phyloP scores from a whole-genome alignment of 495 filamentous ascomycete species.

The Tuber melanosporum region DNA sequence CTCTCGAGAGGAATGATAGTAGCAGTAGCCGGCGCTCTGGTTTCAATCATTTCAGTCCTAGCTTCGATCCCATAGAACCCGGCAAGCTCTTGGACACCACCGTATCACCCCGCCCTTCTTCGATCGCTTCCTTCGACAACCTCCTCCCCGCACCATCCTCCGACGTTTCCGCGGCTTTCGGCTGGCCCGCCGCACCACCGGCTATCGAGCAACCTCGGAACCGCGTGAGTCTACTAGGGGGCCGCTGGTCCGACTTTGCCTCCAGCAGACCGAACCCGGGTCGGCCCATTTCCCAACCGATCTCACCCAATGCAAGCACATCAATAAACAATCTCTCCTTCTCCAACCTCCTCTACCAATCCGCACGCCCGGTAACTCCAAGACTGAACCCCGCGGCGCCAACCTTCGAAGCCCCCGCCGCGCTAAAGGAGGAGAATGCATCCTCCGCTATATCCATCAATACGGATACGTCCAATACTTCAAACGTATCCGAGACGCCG shows the following conservation, averaged over 20 bases:
- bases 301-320: slow-evolving; percentile 23
- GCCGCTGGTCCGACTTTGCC: slow-evolving; percentile 50
- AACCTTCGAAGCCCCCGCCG: slow-evolving; percentile 33
- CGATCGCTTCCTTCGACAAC: slow-evolving; percentile 69
- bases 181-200: slow-evolving; percentile 51
- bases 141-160: slow-evolving; percentile 69
- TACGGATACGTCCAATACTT: slow-evolving; percentile 25
- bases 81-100: slow-evolving; percentile 53
- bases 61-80: slow-evolving; percentile 55
- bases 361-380: slow-evolving; percentile 26
- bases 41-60: slow-evolving; percentile 59
- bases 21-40: slow-evolving; percentile 32
- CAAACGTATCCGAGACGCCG: slow-evolving; percentile 19
- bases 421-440: neutral
- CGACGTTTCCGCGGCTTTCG: slow-evolving; percentile 60
- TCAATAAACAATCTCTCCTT: slow-evolving; percentile 19
- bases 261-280: slow-evolving; percentile 7
- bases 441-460: slow-evolving; percentile 26
- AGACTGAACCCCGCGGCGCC: slow-evolving; percentile 40
- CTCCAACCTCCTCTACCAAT: neutral
- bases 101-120: slow-evolving; percentile 67
- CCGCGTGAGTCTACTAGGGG: slow-evolving; percentile 51
- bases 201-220: slow-evolving; percentile 46
- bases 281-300: slow-evolving; percentile 30
- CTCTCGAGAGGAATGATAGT: slow-evolving; percentile 39